Conservation (phyloP, 495 filamentous ascomycete genomes). For the Lepraria neglecta region DNA sequence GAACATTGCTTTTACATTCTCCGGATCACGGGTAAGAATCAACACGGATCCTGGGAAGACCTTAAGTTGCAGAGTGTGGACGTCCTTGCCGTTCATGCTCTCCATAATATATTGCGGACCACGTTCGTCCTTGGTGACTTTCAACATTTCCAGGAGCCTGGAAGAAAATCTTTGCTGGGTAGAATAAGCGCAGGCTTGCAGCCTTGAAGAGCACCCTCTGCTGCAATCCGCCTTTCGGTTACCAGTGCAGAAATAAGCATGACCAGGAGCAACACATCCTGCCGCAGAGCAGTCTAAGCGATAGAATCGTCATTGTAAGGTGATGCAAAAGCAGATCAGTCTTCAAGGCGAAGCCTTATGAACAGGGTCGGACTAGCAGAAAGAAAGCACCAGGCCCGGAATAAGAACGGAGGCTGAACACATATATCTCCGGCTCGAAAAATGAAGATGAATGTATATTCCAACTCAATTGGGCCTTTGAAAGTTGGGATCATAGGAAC, state of each 20-base stretch:
- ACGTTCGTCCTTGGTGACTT: constrained; percentile 34
- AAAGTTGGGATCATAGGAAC: background rate
- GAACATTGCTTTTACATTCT: constrained; percentile 53
- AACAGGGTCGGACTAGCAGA: too few relatives aligned
- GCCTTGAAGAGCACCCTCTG: constrained; percentile 28
- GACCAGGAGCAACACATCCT: background rate
- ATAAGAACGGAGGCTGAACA: too few relatives aligned
- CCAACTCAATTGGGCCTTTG: background rate
- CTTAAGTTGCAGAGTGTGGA: constrained; percentile 32
- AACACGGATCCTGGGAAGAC: constrained; percentile 23
- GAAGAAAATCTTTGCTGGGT: constrained; percentile 32
- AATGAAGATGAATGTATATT: too few relatives aligned
- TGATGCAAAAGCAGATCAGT: background rate
- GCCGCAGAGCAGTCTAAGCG: background rate
- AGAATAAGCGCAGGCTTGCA: constrained; percentile 31
- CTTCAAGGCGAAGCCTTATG: background rate
- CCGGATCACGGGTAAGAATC: constrained; percentile 47
- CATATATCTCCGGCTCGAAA: too few relatives aligned
- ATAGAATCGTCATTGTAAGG: constrained; percentile 2
- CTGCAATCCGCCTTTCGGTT: constrained; percentile 26
- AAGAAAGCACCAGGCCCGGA: too few relatives aligned
- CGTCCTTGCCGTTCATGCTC: constrained; percentile 30
- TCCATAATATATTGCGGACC: constrained; percentile 33
- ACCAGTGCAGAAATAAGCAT: constrained; percentile 1
- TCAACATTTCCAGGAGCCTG: constrained; percentile 14